Base-by-base conservation (phyloP, 108 stramenopile species). In the Nitzschia putrida region DNA sequence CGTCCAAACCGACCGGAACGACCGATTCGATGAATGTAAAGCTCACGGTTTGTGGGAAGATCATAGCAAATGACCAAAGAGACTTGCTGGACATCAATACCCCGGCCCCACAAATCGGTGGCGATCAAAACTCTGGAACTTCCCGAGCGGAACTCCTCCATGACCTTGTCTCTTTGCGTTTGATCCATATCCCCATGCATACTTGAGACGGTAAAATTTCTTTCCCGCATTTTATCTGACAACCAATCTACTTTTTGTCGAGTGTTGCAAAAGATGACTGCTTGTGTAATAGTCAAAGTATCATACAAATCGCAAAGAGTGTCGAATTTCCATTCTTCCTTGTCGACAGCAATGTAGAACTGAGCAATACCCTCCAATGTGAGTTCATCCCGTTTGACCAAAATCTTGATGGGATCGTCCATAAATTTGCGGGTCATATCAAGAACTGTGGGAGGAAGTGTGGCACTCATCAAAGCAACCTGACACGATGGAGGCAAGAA, bases 321-420 rank as follows among this genome's bases (percentile, higher is more conserved):
- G 67, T 99, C 99, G 70, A 98, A 98, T 61, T 99, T 99, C 99
- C 99, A 99, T 81, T 98, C 98, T 70, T 99, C 99, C 76, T 94
- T 90, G 72, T 98, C 98, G 41, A 99, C 99, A 10, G 88, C 82
- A 50, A 99, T 96, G 68, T 92, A 97, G 76, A 97, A 99, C 78
- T 99, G 98, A 69, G 90, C 86, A 64, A 99, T 99, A 18, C 98
- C 99, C 74, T 99, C 98, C 63, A 99, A 83, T 0, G 98, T 98
- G 29, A 99, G 83, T 71, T 99, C 99, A 72, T 99, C 99, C 41
- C 97, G 88, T 73, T 97, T 97, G 57, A 99, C 98, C 26, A 99
- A 77, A 68, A 99, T 96, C 37, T 87, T 69, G 18, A 99, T 81
- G 39, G 99, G 99, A 70, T 97, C 91, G 63, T 95, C 93, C 99